Conservation (phyloP, 2,329 filamentous ascomycete species). For the Fusarium torreyae region DNA sequence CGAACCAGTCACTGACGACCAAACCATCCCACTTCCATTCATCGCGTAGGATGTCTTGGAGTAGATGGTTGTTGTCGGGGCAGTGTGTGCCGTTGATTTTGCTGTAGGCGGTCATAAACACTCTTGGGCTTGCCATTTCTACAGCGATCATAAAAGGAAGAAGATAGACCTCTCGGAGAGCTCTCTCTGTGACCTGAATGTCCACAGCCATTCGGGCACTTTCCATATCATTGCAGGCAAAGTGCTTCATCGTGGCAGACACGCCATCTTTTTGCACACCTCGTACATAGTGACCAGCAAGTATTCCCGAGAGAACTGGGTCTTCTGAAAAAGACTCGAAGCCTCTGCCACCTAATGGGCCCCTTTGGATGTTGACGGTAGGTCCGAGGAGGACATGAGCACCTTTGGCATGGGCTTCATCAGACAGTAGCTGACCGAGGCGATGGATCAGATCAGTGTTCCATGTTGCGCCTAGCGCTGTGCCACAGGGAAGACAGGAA, state of each 20-base stretch:
- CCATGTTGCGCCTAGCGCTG: conserved; percentile 18
- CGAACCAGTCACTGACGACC: conserved; percentile 7
- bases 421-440: not conserved
- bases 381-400: conserved; percentile 2
- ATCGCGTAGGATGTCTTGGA: not conserved
- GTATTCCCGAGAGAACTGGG: not conserved
- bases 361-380: conserved; percentile 5
- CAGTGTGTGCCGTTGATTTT: not conserved
- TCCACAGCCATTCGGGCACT: conserved; percentile 30
- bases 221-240: conserved; percentile 36
- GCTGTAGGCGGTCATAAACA: conserved; percentile 3
- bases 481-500: conserved; percentile 42
- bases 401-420: conserved; percentile 14
- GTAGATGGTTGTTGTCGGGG: not conserved
- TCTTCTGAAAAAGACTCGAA: conserved; percentile 12
- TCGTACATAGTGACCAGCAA: not conserved
- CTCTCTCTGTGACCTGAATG: conserved; percentile 2
- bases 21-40: conserved; percentile 9
- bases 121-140: conserved; percentile 5
- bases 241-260: conserved; percentile 34
- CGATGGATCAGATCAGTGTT: not conserved
- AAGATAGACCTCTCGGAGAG: conserved; percentile 7
- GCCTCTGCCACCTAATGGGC: conserved; percentile 4
- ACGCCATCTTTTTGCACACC: conserved; percentile 18
- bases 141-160: conserved; percentile 14